Percentiles rank a stretch among this genome's conserved stretches.
phyloP scores from a whole-genome alignment of 108 stramenopile species.

The Asterionellopsis glacialis region DNA sequence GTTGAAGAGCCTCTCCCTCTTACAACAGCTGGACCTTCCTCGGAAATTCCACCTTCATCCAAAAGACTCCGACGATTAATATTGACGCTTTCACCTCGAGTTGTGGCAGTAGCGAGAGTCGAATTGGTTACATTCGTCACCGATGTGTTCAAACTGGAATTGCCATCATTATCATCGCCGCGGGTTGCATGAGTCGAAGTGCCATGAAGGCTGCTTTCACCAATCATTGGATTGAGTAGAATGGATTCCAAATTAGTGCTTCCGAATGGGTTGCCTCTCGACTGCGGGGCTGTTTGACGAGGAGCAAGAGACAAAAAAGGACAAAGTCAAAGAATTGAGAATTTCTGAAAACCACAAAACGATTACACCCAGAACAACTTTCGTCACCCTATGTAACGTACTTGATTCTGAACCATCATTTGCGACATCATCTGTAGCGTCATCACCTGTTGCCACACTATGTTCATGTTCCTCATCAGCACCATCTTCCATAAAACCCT shows the following conservation, averaged over 20 bases:
- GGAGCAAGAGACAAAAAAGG: not conserved
- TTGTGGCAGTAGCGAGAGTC: slow-evolving; percentile 6
- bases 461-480: slow-evolving; percentile 11
- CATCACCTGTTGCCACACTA: not conserved
- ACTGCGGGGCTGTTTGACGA: slow-evolving; percentile 16
- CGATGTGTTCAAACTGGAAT: slow-evolving; percentile 41
- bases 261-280: not conserved
- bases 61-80: no score
- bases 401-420: slow-evolving; percentile 36
- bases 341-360: not conserved
- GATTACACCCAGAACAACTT: not conserved
- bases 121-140: slow-evolving; percentile 37
- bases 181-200: slow-evolving; percentile 38
- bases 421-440: slow-evolving; percentile 20
- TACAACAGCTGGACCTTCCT: no score
- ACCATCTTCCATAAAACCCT: slow-evolving; percentile 38
- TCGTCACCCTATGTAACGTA: slow-evolving; percentile 10
- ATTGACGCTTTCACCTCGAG: slow-evolving; percentile 2
- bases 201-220: slow-evolving; percentile 27
- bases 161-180: slow-evolving; percentile 38
- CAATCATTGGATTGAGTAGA: slow-evolving; percentile 33
- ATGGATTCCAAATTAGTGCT: slow-evolving; percentile 47
- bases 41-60: no score
- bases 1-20: no score
- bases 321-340: not conserved